These are phyloP conservation scores for Melastoma candidum DNA, from an alignment of 441 rosid genomes.

Conservation along the genomic window DNA sequence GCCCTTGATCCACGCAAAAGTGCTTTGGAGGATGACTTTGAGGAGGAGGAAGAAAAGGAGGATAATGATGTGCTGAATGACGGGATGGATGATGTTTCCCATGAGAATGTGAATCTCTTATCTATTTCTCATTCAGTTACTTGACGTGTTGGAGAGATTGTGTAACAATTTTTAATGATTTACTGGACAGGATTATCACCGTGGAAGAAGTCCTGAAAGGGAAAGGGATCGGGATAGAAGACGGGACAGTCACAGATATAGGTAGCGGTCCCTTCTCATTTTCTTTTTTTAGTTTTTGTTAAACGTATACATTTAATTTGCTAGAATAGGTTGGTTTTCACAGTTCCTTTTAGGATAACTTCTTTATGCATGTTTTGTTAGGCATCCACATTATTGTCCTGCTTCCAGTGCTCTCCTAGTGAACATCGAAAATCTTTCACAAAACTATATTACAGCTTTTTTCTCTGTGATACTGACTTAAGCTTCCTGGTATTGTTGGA, in stretches of 20 bases:
- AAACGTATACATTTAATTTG: neutral
- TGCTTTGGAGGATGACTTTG: conserved; percentile 92
- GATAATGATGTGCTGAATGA: conserved; percentile 59
- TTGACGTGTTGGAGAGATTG: neutral
- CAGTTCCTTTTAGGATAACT: too few relatives aligned
- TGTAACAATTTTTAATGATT: neutral
- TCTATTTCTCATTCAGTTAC: neutral
- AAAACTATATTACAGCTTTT: too few relatives aligned
- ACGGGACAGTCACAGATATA: conserved; percentile 63
- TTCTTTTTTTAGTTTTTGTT: neutral
- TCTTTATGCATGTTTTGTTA: too few relatives aligned
- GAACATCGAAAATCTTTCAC: too few relatives aligned
- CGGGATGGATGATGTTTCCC: conserved; percentile 38
- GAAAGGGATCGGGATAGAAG: conserved; percentile 76
- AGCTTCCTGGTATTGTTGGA: too few relatives aligned
- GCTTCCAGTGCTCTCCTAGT: too few relatives aligned
- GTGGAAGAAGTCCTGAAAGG: conserved; percentile 63
- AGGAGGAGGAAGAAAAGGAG: conserved; percentile 92
- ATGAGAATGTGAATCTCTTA: conserved; percentile 46
- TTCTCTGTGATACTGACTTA: too few relatives aligned
- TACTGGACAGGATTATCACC: conserved; percentile 54
- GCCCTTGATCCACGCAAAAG: conserved; percentile 71
- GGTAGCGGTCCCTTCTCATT: conserved; percentile 25
- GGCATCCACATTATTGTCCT: too few relatives aligned
- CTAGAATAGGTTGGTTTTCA: too few relatives aligned